These are phyloP conservation scores for Parasitella parasitica DNA, from an alignment of 371 early-diverging fungal genomes.

Conservation along the genomic window DNA sequence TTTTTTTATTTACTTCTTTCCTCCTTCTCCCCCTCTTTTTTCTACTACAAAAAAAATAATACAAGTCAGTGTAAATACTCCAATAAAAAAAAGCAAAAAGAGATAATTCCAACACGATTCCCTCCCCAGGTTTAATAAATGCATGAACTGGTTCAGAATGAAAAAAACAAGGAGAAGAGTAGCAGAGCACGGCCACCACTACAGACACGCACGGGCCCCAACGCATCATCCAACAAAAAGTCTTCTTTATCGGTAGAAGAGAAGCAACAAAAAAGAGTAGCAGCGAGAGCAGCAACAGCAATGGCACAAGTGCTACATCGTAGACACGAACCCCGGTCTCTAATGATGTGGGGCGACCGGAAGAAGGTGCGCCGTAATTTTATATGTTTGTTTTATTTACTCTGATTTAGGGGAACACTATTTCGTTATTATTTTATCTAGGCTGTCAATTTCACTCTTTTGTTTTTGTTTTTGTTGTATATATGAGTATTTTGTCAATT, in stretches of 20 bases:
- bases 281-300: slow-evolving; percentile 38
- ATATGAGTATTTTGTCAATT: neutral
- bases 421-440: slow-evolving; percentile 4
- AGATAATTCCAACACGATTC: neutral
- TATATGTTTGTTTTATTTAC: neutral
- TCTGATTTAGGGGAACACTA: neutral
- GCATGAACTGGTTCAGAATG: slow-evolving; percentile 32
- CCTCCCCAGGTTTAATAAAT: slow-evolving; percentile 15
- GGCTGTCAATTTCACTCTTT: neutral
- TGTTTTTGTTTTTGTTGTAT: neutral
- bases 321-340: slow-evolving; percentile 33
- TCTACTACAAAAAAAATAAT: neutral
- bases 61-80: neutral
- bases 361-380: slow-evolving; percentile 34
- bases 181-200: slow-evolving; percentile 26
- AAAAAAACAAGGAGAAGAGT: slow-evolving; percentile 25
- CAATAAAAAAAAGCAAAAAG: neutral
- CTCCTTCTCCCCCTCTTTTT: neutral
- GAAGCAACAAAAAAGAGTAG: slow-evolving; percentile 35
- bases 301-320: slow-evolving; percentile 40
- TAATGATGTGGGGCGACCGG: slow-evolving; percentile 41
- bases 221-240: slow-evolving; percentile 14
- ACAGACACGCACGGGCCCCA: slow-evolving; percentile 41
- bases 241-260: slow-evolving; percentile 14
- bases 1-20: neutral